These are phyloP conservation scores for Carpinus fangiana DNA, from an alignment of 306 rosid species.

Conservation along the genomic window DNA sequence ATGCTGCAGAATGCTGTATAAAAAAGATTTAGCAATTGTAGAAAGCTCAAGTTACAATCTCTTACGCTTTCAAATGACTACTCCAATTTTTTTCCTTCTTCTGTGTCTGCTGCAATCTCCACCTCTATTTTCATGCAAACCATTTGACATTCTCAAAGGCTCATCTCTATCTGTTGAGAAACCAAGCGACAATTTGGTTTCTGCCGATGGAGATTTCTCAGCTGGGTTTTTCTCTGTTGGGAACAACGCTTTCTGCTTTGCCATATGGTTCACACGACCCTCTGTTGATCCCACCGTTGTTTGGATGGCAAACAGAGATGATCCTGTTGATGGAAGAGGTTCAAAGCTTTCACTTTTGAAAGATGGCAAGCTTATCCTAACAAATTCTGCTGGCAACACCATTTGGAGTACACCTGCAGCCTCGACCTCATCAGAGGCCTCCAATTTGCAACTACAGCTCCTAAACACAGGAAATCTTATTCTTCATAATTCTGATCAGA, in stretches of 20 bases:
- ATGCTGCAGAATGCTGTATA: too few species aligned
- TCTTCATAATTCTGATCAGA: slow-evolving; percentile 1
- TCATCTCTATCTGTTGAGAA: slow-evolving; percentile 46
- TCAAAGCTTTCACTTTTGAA: slow-evolving; percentile 42
- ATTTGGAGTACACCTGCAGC: slow-evolving; percentile 42
- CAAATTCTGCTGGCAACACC: slow-evolving; percentile 34
- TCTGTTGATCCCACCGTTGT: slow-evolving; percentile 35
- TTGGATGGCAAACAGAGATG: slow-evolving; percentile 63
- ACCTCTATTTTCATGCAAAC: slow-evolving; percentile 27
- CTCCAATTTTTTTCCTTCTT: slow-evolving; percentile 6
- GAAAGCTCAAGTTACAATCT: too few species aligned
- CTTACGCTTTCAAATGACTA: too few species aligned
- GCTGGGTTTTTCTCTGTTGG: slow-evolving; percentile 56
- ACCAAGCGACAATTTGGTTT: slow-evolving; percentile 33
- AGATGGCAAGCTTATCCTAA: slow-evolving; percentile 42
- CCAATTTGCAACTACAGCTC: slow-evolving; percentile 23
- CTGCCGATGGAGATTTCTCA: slow-evolving; percentile 43
- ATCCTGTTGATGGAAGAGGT: slow-evolving; percentile 50
- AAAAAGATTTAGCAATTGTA: too few species aligned
- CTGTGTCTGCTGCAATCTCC: slow-evolving; percentile 13
- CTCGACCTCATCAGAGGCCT: neutral
- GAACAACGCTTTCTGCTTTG: slow-evolving; percentile 54
- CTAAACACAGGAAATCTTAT: slow-evolving; percentile 47
- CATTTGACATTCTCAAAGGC: slow-evolving; percentile 32
- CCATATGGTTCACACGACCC: slow-evolving; percentile 43